A percentile compares a stretch with the other conserved stretches of the same genome.
These are phyloP conservation scores for Cynara cardunculus DNA, from an alignment of 129 eudicot genomes.

Conservation along the genomic window DNA sequence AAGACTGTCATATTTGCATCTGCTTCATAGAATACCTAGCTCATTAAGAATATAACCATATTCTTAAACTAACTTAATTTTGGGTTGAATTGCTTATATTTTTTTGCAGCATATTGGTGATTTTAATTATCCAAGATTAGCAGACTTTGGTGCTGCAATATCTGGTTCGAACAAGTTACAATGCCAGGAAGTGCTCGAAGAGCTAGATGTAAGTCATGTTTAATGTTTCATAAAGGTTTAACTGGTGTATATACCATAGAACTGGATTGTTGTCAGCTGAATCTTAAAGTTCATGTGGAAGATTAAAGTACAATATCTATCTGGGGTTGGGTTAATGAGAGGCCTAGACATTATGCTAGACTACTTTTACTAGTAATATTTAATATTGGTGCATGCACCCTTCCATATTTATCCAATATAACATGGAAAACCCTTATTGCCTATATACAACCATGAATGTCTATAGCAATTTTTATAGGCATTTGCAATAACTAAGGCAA, in stretches of 20 bases:
- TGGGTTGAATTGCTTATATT: constrained; percentile 18
- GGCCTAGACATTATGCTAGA: neutral
- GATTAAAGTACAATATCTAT: neutral
- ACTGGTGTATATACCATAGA: neutral
- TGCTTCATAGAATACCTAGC: neutral
- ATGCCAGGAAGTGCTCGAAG: constrained; percentile 95
- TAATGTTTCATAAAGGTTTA: neutral
- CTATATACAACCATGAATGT: neutral
- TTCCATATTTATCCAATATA: neutral
- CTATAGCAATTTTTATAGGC: neutral
- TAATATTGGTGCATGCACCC: neutral
- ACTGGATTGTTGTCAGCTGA: neutral
- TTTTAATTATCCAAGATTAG: constrained; percentile 84
- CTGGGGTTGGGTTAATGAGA: neutral
- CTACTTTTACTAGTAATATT: neutral
- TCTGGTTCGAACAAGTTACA: constrained; percentile 81
- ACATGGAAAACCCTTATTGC: neutral
- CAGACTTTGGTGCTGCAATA: constrained; percentile 98
- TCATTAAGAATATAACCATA: neutral
- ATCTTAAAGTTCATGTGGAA: neutral
- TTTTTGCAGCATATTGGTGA: constrained; percentile 90
- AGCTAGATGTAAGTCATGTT: constrained; percentile 81
- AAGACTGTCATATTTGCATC: neutral
- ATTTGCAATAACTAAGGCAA: neutral
- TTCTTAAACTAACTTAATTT: neutral